Evolutionary conservation across 176 grass and related monocot genomes (phyloP).

Genomic region (Chrysopogon serrulatus): DNA sequence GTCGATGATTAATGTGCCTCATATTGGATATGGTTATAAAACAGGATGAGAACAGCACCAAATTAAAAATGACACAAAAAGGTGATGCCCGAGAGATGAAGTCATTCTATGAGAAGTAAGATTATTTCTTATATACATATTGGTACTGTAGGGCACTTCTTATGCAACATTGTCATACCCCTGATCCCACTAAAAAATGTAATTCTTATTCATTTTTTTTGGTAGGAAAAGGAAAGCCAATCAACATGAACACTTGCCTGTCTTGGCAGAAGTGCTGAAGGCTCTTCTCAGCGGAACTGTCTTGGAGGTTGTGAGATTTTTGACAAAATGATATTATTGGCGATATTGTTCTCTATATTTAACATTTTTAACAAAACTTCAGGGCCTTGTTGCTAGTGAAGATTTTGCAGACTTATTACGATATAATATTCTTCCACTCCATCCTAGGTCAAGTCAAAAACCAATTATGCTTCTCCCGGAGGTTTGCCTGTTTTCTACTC

Average conservation of each 20-base stretch:
- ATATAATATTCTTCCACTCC: slow-evolving; percentile 92
- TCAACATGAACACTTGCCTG: slow-evolving; percentile 40
- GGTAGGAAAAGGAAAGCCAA: slow-evolving; percentile 64
- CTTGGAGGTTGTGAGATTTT: slow-evolving; percentile 47
- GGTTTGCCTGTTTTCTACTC: slow-evolving; percentile 39
- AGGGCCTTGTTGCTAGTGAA: slow-evolving; percentile 47
- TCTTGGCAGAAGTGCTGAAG: slow-evolving; percentile 67
- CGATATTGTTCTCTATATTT: slow-evolving; percentile 2
- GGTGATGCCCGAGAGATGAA: slow-evolving; percentile 80
- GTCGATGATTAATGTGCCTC: slow-evolving; percentile 8
- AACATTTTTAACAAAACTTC: slow-evolving; percentile 33
- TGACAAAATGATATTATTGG: slow-evolving; percentile 3
- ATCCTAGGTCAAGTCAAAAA: slow-evolving; percentile 56
- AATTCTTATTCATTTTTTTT: slow-evolving; percentile 13
- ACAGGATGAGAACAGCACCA: slow-evolving; percentile 70
- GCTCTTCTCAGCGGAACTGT: slow-evolving; percentile 56
- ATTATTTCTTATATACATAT: slow-evolving; percentile 13
- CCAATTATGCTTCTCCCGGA: slow-evolving; percentile 89
- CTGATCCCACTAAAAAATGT: background rate
- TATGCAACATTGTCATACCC: background rate
- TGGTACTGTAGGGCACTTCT: background rate
- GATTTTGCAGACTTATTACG: slow-evolving; percentile 53
- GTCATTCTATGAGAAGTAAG: slow-evolving; percentile 71
- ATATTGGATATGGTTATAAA: slow-evolving; percentile 28
- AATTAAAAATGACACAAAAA: slow-evolving; percentile 55